Evolutionary conservation across 2,329 filamentous ascomycete species (phyloP).

Genomic region (Stylonectria norvegica): DNA sequence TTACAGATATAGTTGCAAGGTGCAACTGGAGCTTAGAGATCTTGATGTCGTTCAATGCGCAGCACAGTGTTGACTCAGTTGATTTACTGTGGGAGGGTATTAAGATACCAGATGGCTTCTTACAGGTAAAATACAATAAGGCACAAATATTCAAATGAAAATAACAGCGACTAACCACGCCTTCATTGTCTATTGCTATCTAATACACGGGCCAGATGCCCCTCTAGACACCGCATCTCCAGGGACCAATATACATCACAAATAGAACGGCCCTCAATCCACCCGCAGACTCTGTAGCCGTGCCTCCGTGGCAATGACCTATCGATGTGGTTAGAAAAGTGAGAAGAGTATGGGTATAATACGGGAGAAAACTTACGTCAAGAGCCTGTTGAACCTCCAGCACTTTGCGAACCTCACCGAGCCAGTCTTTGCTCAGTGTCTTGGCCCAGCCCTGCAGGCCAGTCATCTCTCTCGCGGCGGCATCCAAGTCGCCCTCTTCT

Average conservation of each 20-base stretch:
- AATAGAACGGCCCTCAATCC: slow-evolving; percentile 52
- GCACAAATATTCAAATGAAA: neutral
- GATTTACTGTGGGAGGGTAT: neutral
- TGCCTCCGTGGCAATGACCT: slow-evolving; percentile 89
- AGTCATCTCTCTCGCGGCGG: slow-evolving; percentile 93
- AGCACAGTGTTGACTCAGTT: neutral
- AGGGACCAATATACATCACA: slow-evolving; percentile 36
- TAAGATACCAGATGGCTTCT: no score
- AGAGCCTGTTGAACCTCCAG: slow-evolving; percentile 94
- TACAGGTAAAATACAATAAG: no score
- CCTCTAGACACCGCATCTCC: slow-evolving; percentile 27
- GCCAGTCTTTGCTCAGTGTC: slow-evolving; percentile 90
- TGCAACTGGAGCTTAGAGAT: neutral
- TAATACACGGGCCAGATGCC: slow-evolving; percentile 33
- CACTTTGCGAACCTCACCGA: slow-evolving; percentile 84
- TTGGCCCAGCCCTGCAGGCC: slow-evolving; percentile 90
- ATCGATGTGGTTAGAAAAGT: slow-evolving; percentile 2
- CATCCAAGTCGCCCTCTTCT: slow-evolving; percentile 90
- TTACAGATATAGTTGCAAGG: no score
- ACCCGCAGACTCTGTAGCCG: slow-evolving; percentile 83
- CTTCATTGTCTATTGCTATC: slow-evolving; percentile 35
- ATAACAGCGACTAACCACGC: slow-evolving; percentile 16
- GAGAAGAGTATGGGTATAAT: slow-evolving; percentile 1
- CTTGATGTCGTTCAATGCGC: neutral
- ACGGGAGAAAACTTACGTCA: slow-evolving; percentile 63